Base-by-base conservation (phyloP, 495 filamentous ascomycete genomes). In the Penicillium silybi region DNA sequence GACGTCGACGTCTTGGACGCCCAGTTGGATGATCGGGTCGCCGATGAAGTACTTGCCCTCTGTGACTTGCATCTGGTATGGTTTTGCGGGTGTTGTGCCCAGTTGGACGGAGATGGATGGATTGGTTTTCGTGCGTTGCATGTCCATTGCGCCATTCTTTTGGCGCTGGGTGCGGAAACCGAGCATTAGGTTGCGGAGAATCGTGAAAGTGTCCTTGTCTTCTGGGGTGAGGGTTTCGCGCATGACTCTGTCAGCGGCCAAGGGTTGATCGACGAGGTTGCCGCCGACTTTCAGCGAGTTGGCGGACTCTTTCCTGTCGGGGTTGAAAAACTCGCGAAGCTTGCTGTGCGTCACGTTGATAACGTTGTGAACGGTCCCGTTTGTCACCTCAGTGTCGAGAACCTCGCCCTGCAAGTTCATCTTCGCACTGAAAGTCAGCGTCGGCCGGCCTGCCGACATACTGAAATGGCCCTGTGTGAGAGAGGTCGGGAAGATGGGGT, bases 401-500 rank as follows among this genome's bases (percentile, higher is more conserved):
- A 95, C 67, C 6, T 84, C 69, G 9, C 90, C 93, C 3, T 79
- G 69, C 16, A 75, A 68, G 57, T 82, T 76, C 43, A 97, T 70
- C 47, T 80, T 84, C 4, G 86, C 83, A 56, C 88, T 93, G 66
- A 97, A 90, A 1, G 92, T 96, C 45, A 97, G 68, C 20, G 83
- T 86, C 0, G 87, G 86, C 20, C 85, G 77, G 34, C 81, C 72
- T 4, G 78, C 66, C 0, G 74, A 79, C 32, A 98, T 71, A 58
- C 89, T 92, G 70, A 95, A 87, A 39, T 82, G 65, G 0, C 73
- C 62, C 10, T 79, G 71, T 1, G 85, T 80, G 6, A 86, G 43
- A 20, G 70, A 61, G 3, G 63, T 56, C 1, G 83, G 81, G n/a
- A 98, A 65, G 88, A 98, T 95, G 26, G 82, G 75, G 53, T 85